Percentiles rank a stretch among this genome's conserved stretches.
Conservation (phyloP, 2,329 filamentous ascomycete species). For the Fusarium palustre region DNA sequence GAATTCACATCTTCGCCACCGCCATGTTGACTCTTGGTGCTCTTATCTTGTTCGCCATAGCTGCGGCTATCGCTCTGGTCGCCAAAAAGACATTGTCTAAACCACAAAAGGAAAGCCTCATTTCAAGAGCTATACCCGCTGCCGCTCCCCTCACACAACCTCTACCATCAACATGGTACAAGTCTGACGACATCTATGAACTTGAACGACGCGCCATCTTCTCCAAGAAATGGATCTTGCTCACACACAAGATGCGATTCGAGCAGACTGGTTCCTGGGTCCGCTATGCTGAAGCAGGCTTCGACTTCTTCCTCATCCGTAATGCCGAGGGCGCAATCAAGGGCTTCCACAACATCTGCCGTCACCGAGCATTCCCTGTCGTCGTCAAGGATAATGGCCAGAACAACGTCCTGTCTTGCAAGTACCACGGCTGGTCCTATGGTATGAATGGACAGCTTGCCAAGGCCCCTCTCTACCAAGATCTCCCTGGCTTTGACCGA, state of each 20-base stretch:
- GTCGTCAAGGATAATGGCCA: slow-evolving; percentile 63
- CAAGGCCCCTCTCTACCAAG: slow-evolving; percentile 70
- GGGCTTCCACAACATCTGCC: slow-evolving; percentile 72
- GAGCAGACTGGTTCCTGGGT: slow-evolving; percentile 66
- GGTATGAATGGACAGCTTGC: slow-evolving; percentile 68
- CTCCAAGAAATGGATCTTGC: slow-evolving; percentile 66
- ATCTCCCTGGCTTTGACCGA: slow-evolving; percentile 66
- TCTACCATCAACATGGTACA: slow-evolving; percentile 58
- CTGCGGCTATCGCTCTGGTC: slow-evolving; percentile 5
- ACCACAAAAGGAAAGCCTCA: slow-evolving; percentile 24
- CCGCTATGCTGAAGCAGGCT: slow-evolving; percentile 65
- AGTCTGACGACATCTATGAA: slow-evolving; percentile 64
- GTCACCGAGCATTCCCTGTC: slow-evolving; percentile 70
- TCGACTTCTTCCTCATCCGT: slow-evolving; percentile 65
- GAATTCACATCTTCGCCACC: background rate
- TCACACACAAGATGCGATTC: slow-evolving; percentile 64
- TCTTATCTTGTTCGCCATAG: slow-evolving; percentile 17
- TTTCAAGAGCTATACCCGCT: slow-evolving; percentile 25
- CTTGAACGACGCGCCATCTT: slow-evolving; percentile 68
- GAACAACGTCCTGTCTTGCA: slow-evolving; percentile 66
- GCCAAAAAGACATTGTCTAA: slow-evolving; percentile 16
- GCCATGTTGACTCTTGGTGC: slow-evolving; percentile 27
- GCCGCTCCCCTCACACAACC: slow-evolving; percentile 32
- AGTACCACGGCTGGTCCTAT: slow-evolving; percentile 73
- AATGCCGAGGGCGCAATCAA: slow-evolving; percentile 67